Conservation (phyloP, 177 flowering plant species). For the Vitis hybrid region DNA sequence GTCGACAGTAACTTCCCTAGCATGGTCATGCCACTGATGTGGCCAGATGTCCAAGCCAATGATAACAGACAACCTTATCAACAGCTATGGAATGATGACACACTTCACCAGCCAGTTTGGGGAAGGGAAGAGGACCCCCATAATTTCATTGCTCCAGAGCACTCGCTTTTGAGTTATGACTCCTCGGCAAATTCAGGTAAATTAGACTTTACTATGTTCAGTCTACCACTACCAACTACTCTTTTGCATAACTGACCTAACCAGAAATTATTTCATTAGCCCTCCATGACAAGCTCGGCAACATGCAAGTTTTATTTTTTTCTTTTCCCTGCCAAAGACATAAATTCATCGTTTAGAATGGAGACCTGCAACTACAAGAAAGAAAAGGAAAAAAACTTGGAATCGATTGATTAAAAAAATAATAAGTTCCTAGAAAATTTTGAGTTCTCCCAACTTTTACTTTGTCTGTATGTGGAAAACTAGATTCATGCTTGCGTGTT, state of each 20-base stretch:
- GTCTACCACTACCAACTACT: not conserved
- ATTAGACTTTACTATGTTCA: not conserved
- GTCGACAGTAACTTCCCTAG: conserved; percentile 44
- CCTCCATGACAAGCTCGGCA: not conserved
- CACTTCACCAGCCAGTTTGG: conserved; percentile 47
- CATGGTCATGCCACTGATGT: conserved; percentile 42
- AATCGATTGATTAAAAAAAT: too few relatives aligned
- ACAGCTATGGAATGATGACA: conserved; percentile 53
- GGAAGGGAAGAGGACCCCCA: conserved; percentile 47
- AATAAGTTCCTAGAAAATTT: too few relatives aligned
- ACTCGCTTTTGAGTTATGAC: conserved; percentile 55
- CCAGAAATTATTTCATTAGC: not conserved
- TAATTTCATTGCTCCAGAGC: conserved; percentile 53
- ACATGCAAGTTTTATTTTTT: too few relatives aligned
- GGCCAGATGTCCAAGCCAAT: conserved; percentile 53
- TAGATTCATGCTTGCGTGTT: too few relatives aligned
- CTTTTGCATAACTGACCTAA: not conserved
- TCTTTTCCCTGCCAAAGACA: too few relatives aligned
- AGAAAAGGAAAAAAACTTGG: not conserved
- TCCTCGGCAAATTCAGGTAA: conserved; percentile 73
- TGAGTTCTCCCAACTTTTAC: too few relatives aligned
- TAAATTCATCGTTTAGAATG: too few relatives aligned
- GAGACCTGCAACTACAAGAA: too few relatives aligned
- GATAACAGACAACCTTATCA: conserved; percentile 51
- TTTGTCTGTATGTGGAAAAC: too few relatives aligned